A percentile compares a stretch with the other conserved stretches of the same genome.
Evolutionary conservation across 108 stramenopile species (phyloP).

Genomic region (Epithemia pelagica): DNA sequence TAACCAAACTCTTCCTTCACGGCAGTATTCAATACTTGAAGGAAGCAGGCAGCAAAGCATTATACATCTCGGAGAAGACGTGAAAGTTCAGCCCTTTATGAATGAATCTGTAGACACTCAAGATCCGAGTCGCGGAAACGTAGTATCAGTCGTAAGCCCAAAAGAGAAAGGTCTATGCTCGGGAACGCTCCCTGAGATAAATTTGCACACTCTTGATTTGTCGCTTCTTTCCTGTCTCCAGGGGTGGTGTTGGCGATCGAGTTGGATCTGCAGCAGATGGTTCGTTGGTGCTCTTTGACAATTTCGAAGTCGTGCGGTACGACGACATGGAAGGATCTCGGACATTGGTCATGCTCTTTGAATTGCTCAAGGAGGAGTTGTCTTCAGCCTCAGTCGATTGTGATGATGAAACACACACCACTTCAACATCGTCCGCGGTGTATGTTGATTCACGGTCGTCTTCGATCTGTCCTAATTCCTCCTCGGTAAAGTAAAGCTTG

Average conservation of each 20-base stretch:
- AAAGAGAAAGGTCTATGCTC: too few species aligned
- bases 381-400: slow-evolving; percentile 7
- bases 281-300: not conserved
- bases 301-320: not conserved
- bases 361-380: too few species aligned
- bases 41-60: too few species aligned
- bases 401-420: slow-evolving; percentile 51
- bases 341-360: not conserved
- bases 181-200: slow-evolving; percentile 42
- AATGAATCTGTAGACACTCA: too few species aligned
- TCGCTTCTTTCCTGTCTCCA: slow-evolving; percentile 24
- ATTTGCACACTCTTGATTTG: slow-evolving; percentile 52
- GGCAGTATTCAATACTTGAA: too few species aligned
- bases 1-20: too few species aligned
- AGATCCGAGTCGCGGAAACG: too few species aligned
- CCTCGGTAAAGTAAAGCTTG: slow-evolving; percentile 64
- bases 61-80: too few species aligned
- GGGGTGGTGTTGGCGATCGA: slow-evolving; percentile 10
- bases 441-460: slow-evolving; percentile 63
- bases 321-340: slow-evolving; percentile 1
- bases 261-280: slow-evolving; percentile 1
- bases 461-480: slow-evolving; percentile 74
- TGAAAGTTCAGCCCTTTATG: too few species aligned
- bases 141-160: too few species aligned
- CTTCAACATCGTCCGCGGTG: slow-evolving; percentile 71